phyloP scores from a whole-genome alignment of 2,329 filamentous ascomycete genomes.

The Periconia digitata region DNA sequence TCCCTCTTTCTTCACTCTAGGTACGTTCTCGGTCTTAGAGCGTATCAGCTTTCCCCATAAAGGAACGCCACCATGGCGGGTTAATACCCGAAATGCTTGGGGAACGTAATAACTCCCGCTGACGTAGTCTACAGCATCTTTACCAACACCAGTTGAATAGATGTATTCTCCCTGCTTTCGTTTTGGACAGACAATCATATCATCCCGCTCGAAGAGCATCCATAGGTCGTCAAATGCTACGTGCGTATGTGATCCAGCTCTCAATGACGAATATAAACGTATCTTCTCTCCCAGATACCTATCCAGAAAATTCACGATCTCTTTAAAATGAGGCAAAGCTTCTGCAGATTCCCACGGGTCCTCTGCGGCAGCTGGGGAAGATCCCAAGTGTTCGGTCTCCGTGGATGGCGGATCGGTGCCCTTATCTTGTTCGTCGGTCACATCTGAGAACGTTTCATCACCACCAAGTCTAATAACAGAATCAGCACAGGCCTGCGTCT shows the following conservation, averaged over 20 bases:
- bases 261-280: neutral
- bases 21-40: neutral
- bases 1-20: too few species aligned
- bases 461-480: too few species aligned
- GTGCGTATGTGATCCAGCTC: neutral
- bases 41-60: neutral
- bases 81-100: neutral
- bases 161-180: neutral
- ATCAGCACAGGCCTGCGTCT: neutral
- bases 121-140: neutral
- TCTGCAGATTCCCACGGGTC: neutral
- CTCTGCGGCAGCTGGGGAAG: too few species aligned
- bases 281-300: neutral
- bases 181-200: neutral
- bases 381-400: neutral
- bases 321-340: neutral
- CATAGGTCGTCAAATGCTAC: constrained; percentile 1
- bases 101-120: neutral
- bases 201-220: neutral
- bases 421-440: neutral
- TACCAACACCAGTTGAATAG: neutral
- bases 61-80: neutral
- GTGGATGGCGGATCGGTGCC: neutral
- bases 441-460: too few species aligned
- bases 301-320: neutral